Conservation (phyloP, 1,284 basidiomycete species). For the Athelia psychrophila region DNA sequence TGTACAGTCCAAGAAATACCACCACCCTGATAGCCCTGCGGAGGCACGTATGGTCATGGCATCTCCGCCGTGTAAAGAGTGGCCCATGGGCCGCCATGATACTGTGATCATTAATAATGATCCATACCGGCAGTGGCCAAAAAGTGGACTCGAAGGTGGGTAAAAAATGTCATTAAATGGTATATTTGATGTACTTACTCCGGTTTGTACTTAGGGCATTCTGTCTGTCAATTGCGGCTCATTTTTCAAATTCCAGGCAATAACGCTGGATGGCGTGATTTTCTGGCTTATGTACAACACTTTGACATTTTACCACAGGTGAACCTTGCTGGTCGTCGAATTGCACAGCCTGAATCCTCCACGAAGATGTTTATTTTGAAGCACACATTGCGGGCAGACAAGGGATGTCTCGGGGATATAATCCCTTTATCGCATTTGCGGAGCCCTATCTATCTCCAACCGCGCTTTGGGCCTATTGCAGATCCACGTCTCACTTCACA, state of each 20-base stretch:
- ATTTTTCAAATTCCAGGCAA: too few relatives aligned
- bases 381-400: conserved; percentile 10
- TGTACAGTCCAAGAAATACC: conserved; percentile 16
- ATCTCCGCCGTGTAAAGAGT: conserved; percentile 13
- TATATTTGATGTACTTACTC: conserved; percentile 2
- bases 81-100: conserved; percentile 19
- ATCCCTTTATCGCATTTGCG: conserved; percentile 21
- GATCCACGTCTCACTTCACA: conserved; percentile 16
- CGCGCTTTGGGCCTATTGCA: conserved; percentile 21
- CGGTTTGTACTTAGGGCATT: conserved; percentile 25
- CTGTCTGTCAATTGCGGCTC: conserved; percentile 18
- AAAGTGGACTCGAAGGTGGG: conserved; percentile 22
- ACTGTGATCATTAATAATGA: conserved; percentile 19
- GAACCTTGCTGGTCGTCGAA: conserved; percentile 3
- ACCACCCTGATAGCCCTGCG: conserved; percentile 15
- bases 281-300: conserved; percentile 11
- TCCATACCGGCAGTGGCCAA: conserved; percentile 14
- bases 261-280: conserved; percentile 7
- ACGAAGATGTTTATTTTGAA: conserved; percentile 21
- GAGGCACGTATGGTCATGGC: conserved; percentile 20
- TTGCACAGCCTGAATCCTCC: conserved; percentile 10
- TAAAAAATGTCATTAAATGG: conserved; percentile 1
- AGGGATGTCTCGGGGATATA: conserved; percentile 21
- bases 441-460: conserved; percentile 18
- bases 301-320: conserved; percentile 24